Percentiles rank a stretch among this genome's conserved stretches.
phyloP scores from a whole-genome alignment of 306 rosid genomes.

The Hippophae gyantsensis region DNA sequence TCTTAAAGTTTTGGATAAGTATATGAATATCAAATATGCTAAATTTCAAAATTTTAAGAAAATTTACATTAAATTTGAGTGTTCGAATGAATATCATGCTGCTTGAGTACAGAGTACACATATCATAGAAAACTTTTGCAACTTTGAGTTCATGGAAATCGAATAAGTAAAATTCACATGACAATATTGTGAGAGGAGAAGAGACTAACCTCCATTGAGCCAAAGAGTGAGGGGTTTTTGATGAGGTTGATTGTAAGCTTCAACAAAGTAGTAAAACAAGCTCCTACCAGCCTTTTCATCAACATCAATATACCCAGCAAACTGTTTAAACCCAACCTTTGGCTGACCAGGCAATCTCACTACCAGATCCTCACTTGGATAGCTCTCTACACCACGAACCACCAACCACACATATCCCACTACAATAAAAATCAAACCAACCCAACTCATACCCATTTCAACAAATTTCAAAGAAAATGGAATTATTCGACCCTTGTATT shows the following conservation, averaged over 20 bases:
- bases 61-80: too few relatives aligned
- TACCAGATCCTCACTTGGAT: constrained; percentile 71
- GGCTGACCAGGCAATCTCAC: constrained; percentile 76
- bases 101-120: too few relatives aligned
- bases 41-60: too few relatives aligned
- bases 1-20: too few relatives aligned
- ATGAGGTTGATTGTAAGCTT: constrained; percentile 43
- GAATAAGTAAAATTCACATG: too few relatives aligned
- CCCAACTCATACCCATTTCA: constrained; percentile 40
- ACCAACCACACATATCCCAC: constrained; percentile 5
- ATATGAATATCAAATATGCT: too few relatives aligned
- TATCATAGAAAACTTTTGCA: too few relatives aligned
- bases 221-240: constrained; percentile 65
- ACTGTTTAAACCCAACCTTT: constrained; percentile 53
- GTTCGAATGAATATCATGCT: too few relatives aligned
- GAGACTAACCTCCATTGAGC: constrained; percentile 86
- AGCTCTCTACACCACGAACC: constrained; percentile 28
- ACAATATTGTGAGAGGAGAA: neutral
- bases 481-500: constrained; percentile 4
- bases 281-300: constrained; percentile 63
- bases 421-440: constrained; percentile 18
- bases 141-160: too few relatives aligned
- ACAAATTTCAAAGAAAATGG: constrained; percentile 9
- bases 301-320: constrained; percentile 76
- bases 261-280: constrained; percentile 78